Evolutionary conservation across 345 rosid species (phyloP), one percentile per base, ranked within the genome.

Genomic region (Gossypium stocksii): DNA sequence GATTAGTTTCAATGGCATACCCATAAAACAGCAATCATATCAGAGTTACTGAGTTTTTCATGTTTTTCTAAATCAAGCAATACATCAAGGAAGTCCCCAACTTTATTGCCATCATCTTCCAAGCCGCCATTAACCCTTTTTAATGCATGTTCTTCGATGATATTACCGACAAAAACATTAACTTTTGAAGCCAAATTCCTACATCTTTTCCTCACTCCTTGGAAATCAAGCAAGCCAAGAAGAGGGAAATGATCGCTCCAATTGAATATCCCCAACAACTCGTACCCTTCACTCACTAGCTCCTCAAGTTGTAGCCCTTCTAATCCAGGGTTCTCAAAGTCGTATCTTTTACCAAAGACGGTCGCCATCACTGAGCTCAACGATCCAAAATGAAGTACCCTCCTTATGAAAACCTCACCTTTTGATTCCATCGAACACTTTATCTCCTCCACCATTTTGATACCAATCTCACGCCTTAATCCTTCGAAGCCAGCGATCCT

Each of bases 11-110:
- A 17, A 53, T 17, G 20, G 57, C 60, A 46, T 83, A 91, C 98
- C 97, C 97, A 93, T 78, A 93, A 77, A 69, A 94, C 90, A 77
- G 94, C 94, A 61, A 88, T 84, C 91, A 94, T 87, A 75, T 94
- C 94, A 3, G 97, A 76, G 58, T 88, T 94, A 52, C 48, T 79
- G 58, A 89, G 81, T 70, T 66, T 82, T 59, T 90, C 86, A 4
- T 88, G 89, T 64, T 83, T 80, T 75, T 89, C 86, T 82, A 88
- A 60, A 51, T 84, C 84, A 75, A 93, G 97, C 83, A 94, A 77
- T 0, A 94, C 87, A 79, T 90, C 97, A 56, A 94, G 97, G 73
- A 94, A 94, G 70, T 92, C 90, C 27, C 80, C 83, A 10, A 59
- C 84, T 11, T 53, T 71, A 61, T 29, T 52, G 1, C 2, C 16